Conservation (phyloP, 169 alveolate genomes). For the Eimeria falciformis region DNA sequence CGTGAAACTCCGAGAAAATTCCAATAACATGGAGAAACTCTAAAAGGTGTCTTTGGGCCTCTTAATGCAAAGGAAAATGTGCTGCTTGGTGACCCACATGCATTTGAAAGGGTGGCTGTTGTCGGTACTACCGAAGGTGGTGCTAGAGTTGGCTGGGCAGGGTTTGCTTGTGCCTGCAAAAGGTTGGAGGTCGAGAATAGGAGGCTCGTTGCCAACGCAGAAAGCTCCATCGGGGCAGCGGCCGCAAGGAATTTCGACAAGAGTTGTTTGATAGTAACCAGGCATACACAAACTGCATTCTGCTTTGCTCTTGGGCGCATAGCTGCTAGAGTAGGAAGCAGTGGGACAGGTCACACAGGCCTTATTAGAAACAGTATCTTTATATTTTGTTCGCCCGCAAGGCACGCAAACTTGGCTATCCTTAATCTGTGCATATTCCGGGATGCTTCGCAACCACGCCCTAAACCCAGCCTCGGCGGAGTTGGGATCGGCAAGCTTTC, state of each 20-base stretch:
- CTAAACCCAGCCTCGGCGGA: slow-evolving; percentile 6
- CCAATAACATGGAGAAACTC: no score
- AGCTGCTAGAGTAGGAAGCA: slow-evolving; percentile 62
- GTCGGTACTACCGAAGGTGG: slow-evolving; percentile 80
- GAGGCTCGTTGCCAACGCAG: slow-evolving; percentile 85
- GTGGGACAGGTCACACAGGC: slow-evolving; percentile 49
- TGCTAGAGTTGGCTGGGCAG: slow-evolving; percentile 84
- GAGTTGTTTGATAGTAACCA: slow-evolving; percentile 84
- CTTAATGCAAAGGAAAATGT: slow-evolving; percentile 3
- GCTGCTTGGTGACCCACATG: slow-evolving; percentile 63
- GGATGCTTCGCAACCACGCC: slow-evolving; percentile 43
- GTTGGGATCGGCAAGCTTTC: neutral
- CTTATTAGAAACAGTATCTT: slow-evolving; percentile 21
- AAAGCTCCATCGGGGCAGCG: slow-evolving; percentile 83
- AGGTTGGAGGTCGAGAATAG: slow-evolving; percentile 70
- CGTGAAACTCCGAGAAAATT: no score
- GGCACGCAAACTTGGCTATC: slow-evolving; percentile 51
- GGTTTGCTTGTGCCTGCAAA: slow-evolving; percentile 80
- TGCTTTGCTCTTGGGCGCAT: slow-evolving; percentile 56
- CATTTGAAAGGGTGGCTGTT: slow-evolving; percentile 80
- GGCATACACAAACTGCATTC: slow-evolving; percentile 83
- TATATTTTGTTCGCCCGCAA: slow-evolving; percentile 32
- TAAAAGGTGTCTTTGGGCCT: no score
- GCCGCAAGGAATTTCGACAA: slow-evolving; percentile 77
- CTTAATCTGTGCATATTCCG: neutral